Base-by-base conservation (phyloP, 257 asterid genomes). In the Rauvolfia tetraphylla region DNA sequence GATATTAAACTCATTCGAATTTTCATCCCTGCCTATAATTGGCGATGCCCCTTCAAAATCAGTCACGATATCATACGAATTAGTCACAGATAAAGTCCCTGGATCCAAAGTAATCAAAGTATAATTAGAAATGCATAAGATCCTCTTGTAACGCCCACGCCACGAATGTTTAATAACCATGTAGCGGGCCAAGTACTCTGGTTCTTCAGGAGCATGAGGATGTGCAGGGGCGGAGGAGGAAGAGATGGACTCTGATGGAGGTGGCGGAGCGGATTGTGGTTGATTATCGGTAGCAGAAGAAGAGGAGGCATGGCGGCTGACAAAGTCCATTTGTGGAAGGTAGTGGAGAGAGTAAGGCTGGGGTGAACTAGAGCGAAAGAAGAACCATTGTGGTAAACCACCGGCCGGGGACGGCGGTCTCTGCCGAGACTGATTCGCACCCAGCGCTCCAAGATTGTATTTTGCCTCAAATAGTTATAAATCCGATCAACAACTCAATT, bases 401-500 rank as follows among this genome's bases (percentile, higher is more conserved):
- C 98, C 98, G 82, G 92, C 95, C 92, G 92, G 61, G 84, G 96
- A 89, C 88, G 88, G 90, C 95, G 93, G 97, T 79, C 86, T 85
- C 91, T 84, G 94, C 92, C 95, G 88, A 3, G 98, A 92, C 93
- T 91, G 97, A 87, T 91, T 87, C 91, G 98, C 98, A 95, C 99
- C 99, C 98, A 95, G 98, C 86, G 95, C 99, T 92, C 79, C 93
- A 83, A 82, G 77, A 68, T 68, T 75, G 20, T 33, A 15, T 39
- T 53, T 27, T 49, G 22, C 69, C 53, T 11, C 18, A 31, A 42
- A 49, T 20, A 36, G 31, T 54, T 56, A 53, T 72, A 66, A 63
- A 65, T 56, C 57, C 23, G 44, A 51, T 29, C 72, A 20, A 38
- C 57, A 4, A 56, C 14, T 46, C 59, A 61, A 73, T 39, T 23